These are phyloP conservation scores for Penicillium rolfsii DNA, from an alignment of 2,329 filamentous ascomycete genomes.

Conservation along the genomic window DNA sequence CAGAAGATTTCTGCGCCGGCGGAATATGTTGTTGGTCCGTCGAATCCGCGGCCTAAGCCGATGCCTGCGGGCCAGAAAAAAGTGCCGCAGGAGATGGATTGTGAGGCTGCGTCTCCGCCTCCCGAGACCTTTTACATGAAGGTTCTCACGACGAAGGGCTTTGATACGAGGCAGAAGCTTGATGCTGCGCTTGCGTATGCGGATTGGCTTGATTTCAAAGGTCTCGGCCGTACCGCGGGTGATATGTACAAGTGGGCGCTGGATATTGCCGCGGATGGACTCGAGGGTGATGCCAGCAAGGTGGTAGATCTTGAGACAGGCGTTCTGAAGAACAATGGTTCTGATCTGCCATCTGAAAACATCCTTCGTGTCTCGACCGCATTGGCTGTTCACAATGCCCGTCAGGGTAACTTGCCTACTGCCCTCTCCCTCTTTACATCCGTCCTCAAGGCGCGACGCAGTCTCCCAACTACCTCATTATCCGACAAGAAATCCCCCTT, in stretches of 20 bases:
- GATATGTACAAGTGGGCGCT: slow-evolving; percentile 77
- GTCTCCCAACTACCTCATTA: slow-evolving; percentile 51
- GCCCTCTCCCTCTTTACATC: slow-evolving; percentile 87
- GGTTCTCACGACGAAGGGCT: slow-evolving; percentile 77
- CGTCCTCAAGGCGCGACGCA: slow-evolving; percentile 74
- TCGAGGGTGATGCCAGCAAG: slow-evolving; percentile 49
- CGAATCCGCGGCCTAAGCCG: slow-evolving; percentile 78
- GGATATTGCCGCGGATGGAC: slow-evolving; percentile 67
- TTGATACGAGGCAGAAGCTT: slow-evolving; percentile 76
- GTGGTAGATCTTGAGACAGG: slow-evolving; percentile 66
- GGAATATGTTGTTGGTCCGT: slow-evolving; percentile 76
- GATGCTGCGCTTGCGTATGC: slow-evolving; percentile 82
- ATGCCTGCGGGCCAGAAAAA: slow-evolving; percentile 64
- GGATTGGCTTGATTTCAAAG: slow-evolving; percentile 81
- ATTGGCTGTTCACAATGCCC: slow-evolving; percentile 76
- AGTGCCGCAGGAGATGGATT: slow-evolving; percentile 75
- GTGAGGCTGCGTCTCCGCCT: slow-evolving; percentile 66
- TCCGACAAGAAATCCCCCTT: slow-evolving; percentile 31
- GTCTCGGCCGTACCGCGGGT: slow-evolving; percentile 64
- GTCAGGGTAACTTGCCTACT: slow-evolving; percentile 64
- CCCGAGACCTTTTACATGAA: slow-evolving; percentile 81
- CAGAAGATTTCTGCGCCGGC: slow-evolving; percentile 69
- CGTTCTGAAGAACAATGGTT: slow-evolving; percentile 63
- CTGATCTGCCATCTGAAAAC: slow-evolving; percentile 67
- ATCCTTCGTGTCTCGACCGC: slow-evolving; percentile 75